Evolutionary conservation across 371 early-diverging fungal genomes (phyloP).

Genomic region (Basidiobolus meristosporus): DNA sequence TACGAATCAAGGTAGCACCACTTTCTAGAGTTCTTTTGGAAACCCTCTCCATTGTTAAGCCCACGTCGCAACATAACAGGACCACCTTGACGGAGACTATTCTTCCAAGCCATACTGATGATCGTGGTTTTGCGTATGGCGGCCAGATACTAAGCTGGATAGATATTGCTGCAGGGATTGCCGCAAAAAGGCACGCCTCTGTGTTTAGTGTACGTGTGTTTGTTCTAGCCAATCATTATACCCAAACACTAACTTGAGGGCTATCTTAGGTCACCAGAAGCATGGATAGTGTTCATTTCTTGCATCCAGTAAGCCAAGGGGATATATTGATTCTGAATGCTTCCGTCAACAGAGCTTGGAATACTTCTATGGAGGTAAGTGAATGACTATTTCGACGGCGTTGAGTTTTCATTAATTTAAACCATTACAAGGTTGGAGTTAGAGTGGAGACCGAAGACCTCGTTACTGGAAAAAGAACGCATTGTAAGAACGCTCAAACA

Average conservation of each 20-base stretch:
- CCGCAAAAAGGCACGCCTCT: slow-evolving; percentile 41
- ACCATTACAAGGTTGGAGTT: slow-evolving; percentile 21
- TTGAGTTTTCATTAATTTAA: neutral
- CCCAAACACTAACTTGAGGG: neutral
- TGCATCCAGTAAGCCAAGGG: slow-evolving; percentile 39
- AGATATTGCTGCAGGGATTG: slow-evolving; percentile 49
- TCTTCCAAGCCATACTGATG: slow-evolving; percentile 18
- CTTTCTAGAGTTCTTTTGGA: no score
- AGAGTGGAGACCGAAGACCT: slow-evolving; percentile 48
- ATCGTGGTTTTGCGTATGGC: slow-evolving; percentile 26
- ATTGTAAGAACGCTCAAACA: no score
- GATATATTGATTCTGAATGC: slow-evolving; percentile 47
- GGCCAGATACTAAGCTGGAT: slow-evolving; percentile 50
- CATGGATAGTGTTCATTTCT: slow-evolving; percentile 44
- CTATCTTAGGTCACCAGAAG: slow-evolving; percentile 39
- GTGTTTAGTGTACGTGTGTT: slow-evolving; percentile 20
- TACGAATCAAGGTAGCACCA: no score
- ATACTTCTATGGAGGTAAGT: slow-evolving; percentile 46
- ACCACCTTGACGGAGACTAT: slow-evolving; percentile 32
- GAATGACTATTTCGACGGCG: neutral
- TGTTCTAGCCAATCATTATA: neutral
- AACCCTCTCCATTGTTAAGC: no score
- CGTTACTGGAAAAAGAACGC: slow-evolving; percentile 27
- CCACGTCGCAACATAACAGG: no score
- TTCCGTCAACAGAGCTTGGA: slow-evolving; percentile 47